These are phyloP conservation scores for Microdochium bolleyi DNA, from an alignment of 2,329 filamentous ascomycete genomes.

Conservation along the genomic window DNA sequence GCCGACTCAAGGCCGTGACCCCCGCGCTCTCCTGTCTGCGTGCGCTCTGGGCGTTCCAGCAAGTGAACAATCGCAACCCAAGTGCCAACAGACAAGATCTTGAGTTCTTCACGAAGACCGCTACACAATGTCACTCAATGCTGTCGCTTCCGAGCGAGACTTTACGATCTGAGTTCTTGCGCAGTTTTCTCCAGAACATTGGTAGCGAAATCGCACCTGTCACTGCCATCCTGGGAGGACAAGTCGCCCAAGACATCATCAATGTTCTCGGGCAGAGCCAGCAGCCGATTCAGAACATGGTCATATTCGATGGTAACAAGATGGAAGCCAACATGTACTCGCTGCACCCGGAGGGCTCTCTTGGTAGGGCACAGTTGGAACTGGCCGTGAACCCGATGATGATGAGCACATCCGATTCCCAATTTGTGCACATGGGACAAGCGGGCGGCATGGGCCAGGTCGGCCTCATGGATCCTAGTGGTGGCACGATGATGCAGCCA, in stretches of 20 bases:
- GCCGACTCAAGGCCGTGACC: conserved; percentile 68
- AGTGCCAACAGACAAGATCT: conserved; percentile 56
- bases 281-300: conserved; percentile 92
- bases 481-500: neutral
- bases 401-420: neutral
- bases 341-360: conserved; percentile 60
- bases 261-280: conserved; percentile 87
- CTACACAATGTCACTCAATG: conserved; percentile 69
- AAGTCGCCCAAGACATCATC: conserved; percentile 93
- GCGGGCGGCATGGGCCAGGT: neutral
- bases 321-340: conserved; percentile 75
- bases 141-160: conserved; percentile 62
- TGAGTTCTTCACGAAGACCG: conserved; percentile 66
- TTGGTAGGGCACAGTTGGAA: conserved; percentile 40
- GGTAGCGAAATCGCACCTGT: conserved; percentile 80
- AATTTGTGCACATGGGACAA: neutral
- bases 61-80: conserved; percentile 46
- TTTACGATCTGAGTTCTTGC: conserved; percentile 62
- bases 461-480: neutral
- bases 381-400: conserved; percentile 10
- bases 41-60: conserved; percentile 83
- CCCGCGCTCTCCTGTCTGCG: conserved; percentile 79
- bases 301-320: conserved; percentile 81
- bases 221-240: conserved; percentile 80
- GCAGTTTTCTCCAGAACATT: conserved; percentile 80